phyloP scores from a whole-genome alignment of 805 yeast species.

The Zygosaccharomyces pseudorouxii region DNA sequence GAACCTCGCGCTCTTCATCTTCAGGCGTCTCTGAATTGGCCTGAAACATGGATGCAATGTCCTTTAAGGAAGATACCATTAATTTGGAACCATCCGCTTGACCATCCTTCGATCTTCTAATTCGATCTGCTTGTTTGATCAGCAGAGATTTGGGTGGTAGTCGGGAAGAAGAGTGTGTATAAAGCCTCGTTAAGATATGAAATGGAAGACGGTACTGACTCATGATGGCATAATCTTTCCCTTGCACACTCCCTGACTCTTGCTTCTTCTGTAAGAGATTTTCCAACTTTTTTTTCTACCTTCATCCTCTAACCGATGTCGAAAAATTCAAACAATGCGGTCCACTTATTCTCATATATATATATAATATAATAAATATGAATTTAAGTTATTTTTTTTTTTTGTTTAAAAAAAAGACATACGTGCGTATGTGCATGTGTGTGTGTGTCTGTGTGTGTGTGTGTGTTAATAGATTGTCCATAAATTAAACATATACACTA shows the following conservation, averaged over 20 bases:
- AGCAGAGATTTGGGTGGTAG: conserved; percentile 22
- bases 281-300: too few species aligned
- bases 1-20: conserved; percentile 21
- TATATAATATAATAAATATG: not conserved
- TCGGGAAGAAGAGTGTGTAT: conserved; percentile 8
- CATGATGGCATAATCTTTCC: not conserved
- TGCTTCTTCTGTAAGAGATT: too few species aligned
- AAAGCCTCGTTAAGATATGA: not conserved
- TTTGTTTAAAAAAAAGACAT: too few species aligned
- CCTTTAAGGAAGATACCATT: conserved; percentile 22
- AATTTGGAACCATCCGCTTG: conserved; percentile 6
- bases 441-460: too few species aligned
- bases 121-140: conserved; percentile 21
- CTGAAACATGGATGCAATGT: conserved; percentile 25
- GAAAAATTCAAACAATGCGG: not conserved
- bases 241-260: not conserved
- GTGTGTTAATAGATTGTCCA: too few species aligned
- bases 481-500: conserved; percentile 33
- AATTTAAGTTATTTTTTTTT: not conserved
- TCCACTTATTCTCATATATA: not conserved
- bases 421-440: too few species aligned
- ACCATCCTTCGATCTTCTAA: conserved; percentile 8
- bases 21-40: conserved; percentile 24
- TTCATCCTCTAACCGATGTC: not conserved
- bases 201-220: not conserved